Conservation (phyloP, 208 protist genomes). For the Trypanosoma congolense region DNA sequence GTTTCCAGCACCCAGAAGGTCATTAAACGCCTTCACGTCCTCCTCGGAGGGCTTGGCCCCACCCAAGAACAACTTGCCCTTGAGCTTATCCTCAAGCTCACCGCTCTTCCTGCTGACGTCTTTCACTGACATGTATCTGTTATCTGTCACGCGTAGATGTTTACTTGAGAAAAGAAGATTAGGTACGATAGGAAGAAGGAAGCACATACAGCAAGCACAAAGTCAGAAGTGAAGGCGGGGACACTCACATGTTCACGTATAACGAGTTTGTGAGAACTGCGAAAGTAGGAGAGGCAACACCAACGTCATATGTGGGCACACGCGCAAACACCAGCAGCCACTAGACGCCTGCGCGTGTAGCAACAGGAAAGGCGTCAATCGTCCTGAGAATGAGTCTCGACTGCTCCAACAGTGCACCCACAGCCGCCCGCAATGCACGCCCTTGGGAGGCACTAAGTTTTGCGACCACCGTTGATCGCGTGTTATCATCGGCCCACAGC, state of each 20-base stretch:
- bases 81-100: conserved; percentile 49
- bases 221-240: background rate
- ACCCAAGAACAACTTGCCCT: conserved; percentile 59
- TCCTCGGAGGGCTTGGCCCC: conserved; percentile 58
- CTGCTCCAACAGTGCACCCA: conserved; percentile 44
- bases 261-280: background rate
- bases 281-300: conserved; percentile 21
- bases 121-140: conserved; percentile 48
- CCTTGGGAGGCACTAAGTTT: conserved; percentile 20
- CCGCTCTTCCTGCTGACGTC: conserved; percentile 48
- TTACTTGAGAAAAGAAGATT: too few species aligned
- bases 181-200: too few species aligned
- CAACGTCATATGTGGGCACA: too few species aligned
- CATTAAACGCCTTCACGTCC: conserved; percentile 69
- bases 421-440: conserved; percentile 34
- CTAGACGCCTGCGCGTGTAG: conserved; percentile 4
- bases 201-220: too few species aligned
- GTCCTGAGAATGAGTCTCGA: conserved; percentile 48
- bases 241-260: background rate
- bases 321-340: background rate
- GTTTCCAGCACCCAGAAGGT: conserved; percentile 54
- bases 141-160: conserved; percentile 6
- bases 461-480: conserved; percentile 36
- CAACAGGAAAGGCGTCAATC: conserved; percentile 35
- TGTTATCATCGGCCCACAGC: conserved; percentile 32